Percentiles rank a stretch among this genome's conserved stretches.
These are phyloP conservation scores for Talaromyces sp. DNA, from an alignment of 2,329 filamentous ascomycete species.

Conservation along the genomic window DNA sequence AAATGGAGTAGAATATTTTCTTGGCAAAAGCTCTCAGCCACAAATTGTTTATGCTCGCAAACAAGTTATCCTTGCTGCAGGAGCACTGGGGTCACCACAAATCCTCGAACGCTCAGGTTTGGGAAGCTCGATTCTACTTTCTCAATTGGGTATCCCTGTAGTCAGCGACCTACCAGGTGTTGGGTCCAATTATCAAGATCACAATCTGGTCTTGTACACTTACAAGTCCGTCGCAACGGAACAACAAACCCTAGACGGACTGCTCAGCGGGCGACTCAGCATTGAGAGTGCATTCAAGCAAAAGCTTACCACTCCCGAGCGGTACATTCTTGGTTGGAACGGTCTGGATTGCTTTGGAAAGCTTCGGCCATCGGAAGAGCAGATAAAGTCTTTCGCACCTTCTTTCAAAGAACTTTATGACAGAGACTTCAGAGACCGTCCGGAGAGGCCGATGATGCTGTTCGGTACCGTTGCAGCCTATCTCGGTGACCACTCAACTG, in stretches of 20 bases:
- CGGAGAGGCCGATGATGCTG: slow-evolving; percentile 7
- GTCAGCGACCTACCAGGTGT: slow-evolving; percentile 10
- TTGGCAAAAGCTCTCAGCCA: neutral
- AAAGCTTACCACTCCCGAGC: neutral
- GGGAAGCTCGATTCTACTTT: neutral
- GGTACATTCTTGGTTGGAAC: slow-evolving; percentile 13
- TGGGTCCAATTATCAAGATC: slow-evolving; percentile 9
- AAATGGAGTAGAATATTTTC: slow-evolving; percentile 5
- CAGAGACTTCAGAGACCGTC: slow-evolving; percentile 1
- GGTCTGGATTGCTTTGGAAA: slow-evolving; percentile 5
- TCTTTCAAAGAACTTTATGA: neutral
- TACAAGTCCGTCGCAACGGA: neutral
- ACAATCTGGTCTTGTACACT: slow-evolving; percentile 5
- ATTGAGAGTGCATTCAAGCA: neutral
- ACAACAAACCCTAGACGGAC: slow-evolving; percentile 11
- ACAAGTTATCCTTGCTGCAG: slow-evolving; percentile 10
- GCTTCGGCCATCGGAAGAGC: slow-evolving; percentile 11
- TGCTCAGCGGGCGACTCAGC: slow-evolving; percentile 3
- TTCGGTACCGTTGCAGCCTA: neutral
- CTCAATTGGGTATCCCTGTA: neutral
- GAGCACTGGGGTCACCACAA: slow-evolving; percentile 11
- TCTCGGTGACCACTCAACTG: neutral
- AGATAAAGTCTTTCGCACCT: slow-evolving; percentile 1
- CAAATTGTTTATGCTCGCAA: slow-evolving; percentile 5
- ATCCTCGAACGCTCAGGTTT: slow-evolving; percentile 11